These are phyloP conservation scores for Pleurotus citrinopileatus DNA, from an alignment of 768 basidiomycete genomes.

Conservation along the genomic window DNA sequence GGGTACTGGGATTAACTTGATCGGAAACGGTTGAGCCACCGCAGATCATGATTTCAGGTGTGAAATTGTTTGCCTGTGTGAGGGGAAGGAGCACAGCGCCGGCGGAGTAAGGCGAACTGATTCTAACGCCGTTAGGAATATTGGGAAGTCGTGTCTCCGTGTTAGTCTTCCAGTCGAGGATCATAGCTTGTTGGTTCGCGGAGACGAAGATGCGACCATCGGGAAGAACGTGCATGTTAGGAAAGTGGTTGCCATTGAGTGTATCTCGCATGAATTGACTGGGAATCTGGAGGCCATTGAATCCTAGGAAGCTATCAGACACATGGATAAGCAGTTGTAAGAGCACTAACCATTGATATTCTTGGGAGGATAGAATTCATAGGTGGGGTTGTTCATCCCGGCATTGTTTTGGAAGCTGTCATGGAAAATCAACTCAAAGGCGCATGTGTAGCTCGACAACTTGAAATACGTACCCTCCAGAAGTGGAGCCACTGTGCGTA, in stretches of 20 bases:
- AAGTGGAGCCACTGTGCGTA: slow-evolving; percentile 9
- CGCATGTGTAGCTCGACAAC: not conserved
- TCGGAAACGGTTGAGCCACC: slow-evolving; percentile 38
- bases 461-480: slow-evolving; percentile 13
- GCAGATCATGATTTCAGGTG: slow-evolving; percentile 45
- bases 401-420: slow-evolving; percentile 66
- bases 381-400: slow-evolving; percentile 60
- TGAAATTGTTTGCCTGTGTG: slow-evolving; percentile 33
- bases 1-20: slow-evolving; percentile 20
- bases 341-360: slow-evolving; percentile 29
- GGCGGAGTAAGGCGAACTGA: slow-evolving; percentile 39
- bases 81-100: slow-evolving; percentile 35
- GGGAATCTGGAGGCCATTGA: slow-evolving; percentile 19
- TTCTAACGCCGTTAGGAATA: slow-evolving; percentile 42
- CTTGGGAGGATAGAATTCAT: slow-evolving; percentile 39
- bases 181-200: slow-evolving; percentile 39
- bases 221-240: slow-evolving; percentile 32
- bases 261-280: slow-evolving; percentile 13
- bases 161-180: slow-evolving; percentile 36
- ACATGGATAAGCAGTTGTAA: slow-evolving; percentile 8
- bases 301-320: slow-evolving; percentile 11
- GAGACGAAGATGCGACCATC: slow-evolving; percentile 40
- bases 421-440: slow-evolving; percentile 11
- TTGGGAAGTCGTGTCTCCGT: slow-evolving; percentile 36
- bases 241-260: slow-evolving; percentile 16